Base-by-base conservation (phyloP, 2,329 filamentous ascomycete species). In the Hymenotorrendiella dingleyae region DNA sequence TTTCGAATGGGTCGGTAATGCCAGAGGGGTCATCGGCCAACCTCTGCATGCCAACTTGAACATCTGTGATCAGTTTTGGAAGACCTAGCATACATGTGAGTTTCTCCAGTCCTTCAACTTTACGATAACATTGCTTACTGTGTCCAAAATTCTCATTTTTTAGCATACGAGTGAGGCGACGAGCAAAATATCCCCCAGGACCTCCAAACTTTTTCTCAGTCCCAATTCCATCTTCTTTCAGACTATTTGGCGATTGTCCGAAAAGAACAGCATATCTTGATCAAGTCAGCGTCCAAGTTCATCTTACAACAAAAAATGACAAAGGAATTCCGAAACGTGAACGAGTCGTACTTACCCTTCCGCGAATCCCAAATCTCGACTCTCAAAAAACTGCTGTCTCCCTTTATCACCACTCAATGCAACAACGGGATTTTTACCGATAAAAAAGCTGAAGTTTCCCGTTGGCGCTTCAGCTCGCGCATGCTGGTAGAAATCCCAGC, bases 361-460 rank as follows among this genome's bases (percentile, higher is more conserved):
- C n/a, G 42, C 26, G 14, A 45, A 40, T 3, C 24, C 42, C 8
- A 40, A 36, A 11, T 40, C 30, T 22, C 30, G 30, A 20, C 24
- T 45, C 3, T 40, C 29, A 19, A 45, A 45, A 26, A 45, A 38
- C 9, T 35, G 30, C 19, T 64, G 59, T 12, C 72, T 62, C 2
- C 61, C 64, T 9, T 64, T 61, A 3, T 64, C 59, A 2, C 72
- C 71, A 4, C 62, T 64, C 9, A 76, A 36, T 2, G 62, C 69
- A 7, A 76, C 57, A 10, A 75, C 64, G 2, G 61, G 62, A 43
- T 69, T 61, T 5, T 63, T 54, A 0, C 73, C 72, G 3, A 68
- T 66, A 48, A 68, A 68, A 51, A 74, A 75, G 39, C 64, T 68
- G 49, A 73, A 76, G 36, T 69, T 68, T 20, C 69, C 69, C 1